These are phyloP conservation scores for Penicillium dipodomyicola DNA, from an alignment of 495 filamentous ascomycete species.

Conservation along the genomic window DNA sequence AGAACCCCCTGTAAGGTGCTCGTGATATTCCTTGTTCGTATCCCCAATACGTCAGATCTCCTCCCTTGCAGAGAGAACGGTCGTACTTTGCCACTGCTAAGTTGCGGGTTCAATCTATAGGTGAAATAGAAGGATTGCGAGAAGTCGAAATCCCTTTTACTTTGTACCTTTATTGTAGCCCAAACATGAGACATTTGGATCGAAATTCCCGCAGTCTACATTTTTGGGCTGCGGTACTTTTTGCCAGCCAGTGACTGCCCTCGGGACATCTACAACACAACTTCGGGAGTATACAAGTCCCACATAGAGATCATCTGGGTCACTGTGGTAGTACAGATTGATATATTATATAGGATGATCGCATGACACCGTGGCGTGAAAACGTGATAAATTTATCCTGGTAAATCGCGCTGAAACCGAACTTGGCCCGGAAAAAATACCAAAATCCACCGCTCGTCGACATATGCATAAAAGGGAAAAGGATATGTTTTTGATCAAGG, in stretches of 20 bases:
- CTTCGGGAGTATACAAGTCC: background rate
- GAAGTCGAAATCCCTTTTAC: background rate
- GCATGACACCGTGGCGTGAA: conserved; percentile 26
- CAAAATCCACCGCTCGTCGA: conserved; percentile 12
- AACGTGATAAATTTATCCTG: conserved; percentile 16
- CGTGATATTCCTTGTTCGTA: background rate
- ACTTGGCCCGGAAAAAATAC: conserved; percentile 1
- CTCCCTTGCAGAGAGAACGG: conserved; percentile 4
- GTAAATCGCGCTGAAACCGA: conserved; percentile 10
- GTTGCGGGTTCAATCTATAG: conserved; percentile 11
- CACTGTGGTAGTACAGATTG: conserved; percentile 22
- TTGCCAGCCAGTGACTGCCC: background rate
- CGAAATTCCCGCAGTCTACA: background rate
- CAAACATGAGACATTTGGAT: background rate
- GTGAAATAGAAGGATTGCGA: background rate
- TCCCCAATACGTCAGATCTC: background rate
- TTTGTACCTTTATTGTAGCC: background rate
- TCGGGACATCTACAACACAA: background rate
- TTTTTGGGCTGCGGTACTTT: conserved; percentile 6
- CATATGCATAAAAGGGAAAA: conserved; percentile 7
- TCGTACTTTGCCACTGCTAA: background rate
- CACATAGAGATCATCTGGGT: background rate
- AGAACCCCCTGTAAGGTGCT: conserved; percentile 12
- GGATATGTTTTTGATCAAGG: conserved; percentile 12
- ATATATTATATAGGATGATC: conserved; percentile 29